Conservation (phyloP, 495 filamentous ascomycete species). For the Penicillium antarcticum region DNA sequence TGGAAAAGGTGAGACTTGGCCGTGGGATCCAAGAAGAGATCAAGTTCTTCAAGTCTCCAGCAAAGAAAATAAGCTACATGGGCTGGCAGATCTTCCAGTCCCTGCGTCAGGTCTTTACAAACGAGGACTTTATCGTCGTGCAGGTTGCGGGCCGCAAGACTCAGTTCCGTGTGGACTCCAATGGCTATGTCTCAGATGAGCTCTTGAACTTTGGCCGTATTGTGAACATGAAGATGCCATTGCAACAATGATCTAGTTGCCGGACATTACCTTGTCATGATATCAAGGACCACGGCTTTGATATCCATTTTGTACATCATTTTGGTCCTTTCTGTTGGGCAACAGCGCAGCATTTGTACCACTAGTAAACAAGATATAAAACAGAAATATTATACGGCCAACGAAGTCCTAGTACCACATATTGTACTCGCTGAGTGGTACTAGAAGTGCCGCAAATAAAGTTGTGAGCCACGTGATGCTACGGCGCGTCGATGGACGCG, state of each 20-base stretch:
- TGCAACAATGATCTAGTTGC: neutral
- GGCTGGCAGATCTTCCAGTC: conserved; percentile 37
- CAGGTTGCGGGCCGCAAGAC: conserved; percentile 40
- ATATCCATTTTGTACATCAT: conserved; percentile 1
- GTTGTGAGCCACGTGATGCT: conserved; percentile 18
- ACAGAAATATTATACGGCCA: too few species aligned
- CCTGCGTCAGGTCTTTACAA: conserved; percentile 41
- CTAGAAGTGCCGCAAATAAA: neutral
- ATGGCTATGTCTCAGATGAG: conserved; percentile 37
- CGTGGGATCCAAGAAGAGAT: conserved; percentile 9
- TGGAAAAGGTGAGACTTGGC: conserved; percentile 17
- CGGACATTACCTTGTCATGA: neutral
- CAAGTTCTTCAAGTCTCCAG: conserved; percentile 37
- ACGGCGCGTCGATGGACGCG: conserved; percentile 23
- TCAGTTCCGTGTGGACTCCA: conserved; percentile 37
- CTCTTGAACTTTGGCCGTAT: conserved; percentile 35
- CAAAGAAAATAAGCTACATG: conserved; percentile 30
- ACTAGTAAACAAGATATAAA: neutral
- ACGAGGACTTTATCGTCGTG: conserved; percentile 45
- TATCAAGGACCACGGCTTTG: too few species aligned
- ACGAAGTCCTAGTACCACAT: too few species aligned
- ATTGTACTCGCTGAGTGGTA: neutral
- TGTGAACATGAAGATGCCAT: conserved; percentile 11
- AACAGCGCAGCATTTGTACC: neutral
- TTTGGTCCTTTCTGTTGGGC: neutral